phyloP scores from a whole-genome alignment of 345 rosid species.

The Acer campestre region DNA sequence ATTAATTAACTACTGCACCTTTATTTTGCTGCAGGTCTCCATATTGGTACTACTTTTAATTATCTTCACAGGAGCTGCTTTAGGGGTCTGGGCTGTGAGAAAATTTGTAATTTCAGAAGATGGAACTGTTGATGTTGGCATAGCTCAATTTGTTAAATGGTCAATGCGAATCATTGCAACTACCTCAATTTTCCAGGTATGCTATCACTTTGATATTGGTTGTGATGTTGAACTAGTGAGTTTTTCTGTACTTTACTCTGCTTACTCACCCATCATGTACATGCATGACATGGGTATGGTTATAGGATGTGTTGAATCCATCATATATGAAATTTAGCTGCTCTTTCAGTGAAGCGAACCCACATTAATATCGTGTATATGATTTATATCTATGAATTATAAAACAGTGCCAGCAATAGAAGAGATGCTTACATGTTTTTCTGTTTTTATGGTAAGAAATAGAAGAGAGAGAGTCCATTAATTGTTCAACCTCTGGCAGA shows the following conservation, averaged over 20 bases:
- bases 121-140: conserved; percentile 76
- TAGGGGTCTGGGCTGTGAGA: conserved; percentile 92
- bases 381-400: background rate
- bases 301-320: background rate
- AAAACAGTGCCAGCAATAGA: background rate
- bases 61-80: conserved; percentile 85
- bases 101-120: conserved; percentile 77
- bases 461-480: background rate
- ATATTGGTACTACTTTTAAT: conserved; percentile 66
- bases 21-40: conserved; percentile 54
- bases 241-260: background rate
- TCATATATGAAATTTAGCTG: background rate
- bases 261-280: background rate
- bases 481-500: background rate
- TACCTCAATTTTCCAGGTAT: conserved; percentile 74
- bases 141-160: conserved; percentile 95
- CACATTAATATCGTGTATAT: background rate
- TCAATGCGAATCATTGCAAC: conserved; percentile 79
- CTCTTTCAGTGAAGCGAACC: background rate
- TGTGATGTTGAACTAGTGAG: conserved; percentile 1
- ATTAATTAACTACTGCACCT: background rate
- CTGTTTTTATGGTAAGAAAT: background rate
- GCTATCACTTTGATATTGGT: conserved; percentile 9
- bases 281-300: background rate
- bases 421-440: background rate